A percentile compares a stretch with the other conserved stretches of the same genome.
Evolutionary conservation across 192 early-diverging fungal species (phyloP).

Genomic region (Rhizophagus sp.): DNA sequence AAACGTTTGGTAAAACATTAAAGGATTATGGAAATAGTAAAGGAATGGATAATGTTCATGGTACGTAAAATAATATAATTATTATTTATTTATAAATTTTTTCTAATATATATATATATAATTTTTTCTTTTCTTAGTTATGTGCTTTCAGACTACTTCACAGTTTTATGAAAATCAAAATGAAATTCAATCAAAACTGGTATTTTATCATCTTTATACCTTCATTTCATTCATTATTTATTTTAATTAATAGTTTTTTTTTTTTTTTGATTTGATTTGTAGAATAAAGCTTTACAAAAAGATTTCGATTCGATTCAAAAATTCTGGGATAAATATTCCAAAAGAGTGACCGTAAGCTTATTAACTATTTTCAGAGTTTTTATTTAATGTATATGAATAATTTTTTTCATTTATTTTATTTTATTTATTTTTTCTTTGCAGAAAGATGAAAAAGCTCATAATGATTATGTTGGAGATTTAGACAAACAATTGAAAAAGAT

Average conservation of each 20-base stretch:
- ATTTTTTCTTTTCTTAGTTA: slow-evolving; percentile 25
- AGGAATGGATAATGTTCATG: slow-evolving; percentile 45
- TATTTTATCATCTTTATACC: slow-evolving; percentile 23
- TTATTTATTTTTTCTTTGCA: slow-evolving; percentile 2
- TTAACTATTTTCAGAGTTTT: too few species aligned
- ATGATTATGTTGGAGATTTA: slow-evolving; percentile 39
- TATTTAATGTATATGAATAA: neutral
- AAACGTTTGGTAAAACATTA: slow-evolving; percentile 39
- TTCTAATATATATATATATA: too few species aligned
- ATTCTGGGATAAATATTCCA: slow-evolving; percentile 46
- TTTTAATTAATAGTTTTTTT: neutral
- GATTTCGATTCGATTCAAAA: slow-evolving; percentile 42
- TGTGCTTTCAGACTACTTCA: slow-evolving; percentile 47
- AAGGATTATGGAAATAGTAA: slow-evolving; percentile 46
- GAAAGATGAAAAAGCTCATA: slow-evolving; percentile 47
- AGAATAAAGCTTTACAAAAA: slow-evolving; percentile 45
- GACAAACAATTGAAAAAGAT: slow-evolving; percentile 45
- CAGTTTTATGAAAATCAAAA: slow-evolving; percentile 47
- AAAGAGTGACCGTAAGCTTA: slow-evolving; percentile 35
- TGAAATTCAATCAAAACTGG: slow-evolving; percentile 44
- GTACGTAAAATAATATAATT: slow-evolving; percentile 17
- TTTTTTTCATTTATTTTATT: neutral
- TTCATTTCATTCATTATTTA: neutral
- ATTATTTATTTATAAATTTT: too few species aligned
- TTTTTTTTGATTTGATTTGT: neutral